These are phyloP conservation scores for Xanthoparmelia taractica DNA, from an alignment of 495 filamentous ascomycete genomes.

Conservation along the genomic window DNA sequence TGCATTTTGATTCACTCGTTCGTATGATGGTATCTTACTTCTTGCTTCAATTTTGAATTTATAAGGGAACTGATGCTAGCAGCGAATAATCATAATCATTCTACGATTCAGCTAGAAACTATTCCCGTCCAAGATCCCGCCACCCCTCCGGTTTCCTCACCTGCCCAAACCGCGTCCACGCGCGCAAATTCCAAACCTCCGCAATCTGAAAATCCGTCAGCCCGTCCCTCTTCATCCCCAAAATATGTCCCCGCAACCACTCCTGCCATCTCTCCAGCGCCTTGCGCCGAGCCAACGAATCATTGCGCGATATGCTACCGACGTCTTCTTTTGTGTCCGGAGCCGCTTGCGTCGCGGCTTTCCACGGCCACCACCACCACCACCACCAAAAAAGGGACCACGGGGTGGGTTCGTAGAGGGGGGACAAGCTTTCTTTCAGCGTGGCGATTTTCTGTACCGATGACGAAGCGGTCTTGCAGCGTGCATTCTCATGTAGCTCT, in stretches of 20 bases:
- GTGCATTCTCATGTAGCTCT: too few relatives aligned
- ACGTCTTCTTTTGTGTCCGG: not conserved
- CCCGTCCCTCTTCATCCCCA: conserved; percentile 12
- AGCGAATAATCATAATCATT: not conserved
- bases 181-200: conserved; percentile 1
- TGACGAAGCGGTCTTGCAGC: not conserved
- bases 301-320: not conserved
- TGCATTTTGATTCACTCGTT: too few relatives aligned
- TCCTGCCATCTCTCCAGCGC: conserved; percentile 17
- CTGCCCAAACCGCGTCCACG: conserved; percentile 10
- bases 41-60: too few relatives aligned
- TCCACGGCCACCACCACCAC: not conserved
- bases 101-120: too few relatives aligned
- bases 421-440: not conserved
- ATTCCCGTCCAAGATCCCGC: not conserved
- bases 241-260: conserved; percentile 5
- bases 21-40: too few relatives aligned
- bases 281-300: not conserved
- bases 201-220: conserved; percentile 12
- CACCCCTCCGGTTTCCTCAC: conserved; percentile 12
- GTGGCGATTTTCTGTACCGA: not conserved
- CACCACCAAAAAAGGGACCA: too few relatives aligned
- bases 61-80: too few relatives aligned
- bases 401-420: not conserved
- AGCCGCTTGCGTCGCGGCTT: not conserved